Evolutionary conservation across 176 grass and related monocot genomes (phyloP).

Genomic region (Miscanthus lutarioriparius): DNA sequence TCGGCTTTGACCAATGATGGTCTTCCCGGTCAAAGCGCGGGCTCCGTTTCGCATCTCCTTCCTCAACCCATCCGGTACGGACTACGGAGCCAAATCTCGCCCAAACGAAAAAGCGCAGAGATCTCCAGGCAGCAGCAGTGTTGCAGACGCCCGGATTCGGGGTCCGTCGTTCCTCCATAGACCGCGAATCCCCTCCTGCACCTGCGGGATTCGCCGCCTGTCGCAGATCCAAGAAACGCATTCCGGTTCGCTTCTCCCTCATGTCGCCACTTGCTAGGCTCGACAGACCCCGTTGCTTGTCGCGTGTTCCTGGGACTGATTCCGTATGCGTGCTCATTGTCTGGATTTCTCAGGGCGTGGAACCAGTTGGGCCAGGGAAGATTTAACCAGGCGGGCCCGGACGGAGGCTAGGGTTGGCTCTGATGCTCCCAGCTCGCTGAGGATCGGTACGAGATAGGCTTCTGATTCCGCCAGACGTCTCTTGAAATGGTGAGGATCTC

Average conservation of each 20-base stretch:
- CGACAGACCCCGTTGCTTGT: not conserved
- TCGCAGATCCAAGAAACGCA: conserved; percentile 34
- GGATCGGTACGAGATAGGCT: not conserved
- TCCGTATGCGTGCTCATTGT: not conserved
- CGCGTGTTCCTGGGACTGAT: not conserved
- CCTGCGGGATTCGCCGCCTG: conserved; percentile 8
- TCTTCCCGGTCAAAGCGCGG: conserved; percentile 19
- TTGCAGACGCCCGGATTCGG: not conserved
- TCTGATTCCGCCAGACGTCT: not conserved
- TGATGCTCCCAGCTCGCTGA: conserved; percentile 24
- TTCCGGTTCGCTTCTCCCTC: not conserved
- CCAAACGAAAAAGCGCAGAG: not conserved
- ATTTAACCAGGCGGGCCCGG: not conserved
- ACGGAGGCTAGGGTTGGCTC: not conserved
- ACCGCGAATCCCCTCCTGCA: not conserved
- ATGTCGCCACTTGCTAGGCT: not conserved
- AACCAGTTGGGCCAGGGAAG: not conserved
- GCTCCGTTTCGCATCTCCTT: not conserved
- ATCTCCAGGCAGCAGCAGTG: not conserved
- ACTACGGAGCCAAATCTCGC: conserved; percentile 8
- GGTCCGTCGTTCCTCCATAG: not conserved
- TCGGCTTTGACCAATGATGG: not conserved
- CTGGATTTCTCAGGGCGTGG: conserved; percentile 1
- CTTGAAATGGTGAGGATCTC: conserved; percentile 45
- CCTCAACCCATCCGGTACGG: not conserved